Conservation (phyloP, 495 filamentous ascomycete genomes). For the Trichoderma parareesei region DNA sequence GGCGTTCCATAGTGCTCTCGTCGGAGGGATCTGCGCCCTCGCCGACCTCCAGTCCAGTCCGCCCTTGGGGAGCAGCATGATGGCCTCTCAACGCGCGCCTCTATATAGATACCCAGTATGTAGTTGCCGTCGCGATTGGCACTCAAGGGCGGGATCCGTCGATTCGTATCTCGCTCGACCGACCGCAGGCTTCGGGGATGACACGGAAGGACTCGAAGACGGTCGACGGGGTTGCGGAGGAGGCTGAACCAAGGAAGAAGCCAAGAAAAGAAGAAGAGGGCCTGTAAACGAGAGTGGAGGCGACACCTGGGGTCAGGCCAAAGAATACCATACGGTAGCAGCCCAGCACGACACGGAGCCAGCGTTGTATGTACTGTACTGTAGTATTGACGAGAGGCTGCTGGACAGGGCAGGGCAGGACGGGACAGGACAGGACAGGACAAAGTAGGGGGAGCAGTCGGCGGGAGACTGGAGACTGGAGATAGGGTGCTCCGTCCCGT, state of each 20-base stretch:
- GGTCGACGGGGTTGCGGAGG: not conserved
- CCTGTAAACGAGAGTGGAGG: constrained; percentile 8
- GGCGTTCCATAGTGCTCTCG: constrained; percentile 68
- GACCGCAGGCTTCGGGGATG: not conserved
- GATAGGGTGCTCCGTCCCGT: not conserved
- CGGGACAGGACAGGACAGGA: not conserved
- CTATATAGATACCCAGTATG: constrained; percentile 17
- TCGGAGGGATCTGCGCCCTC: constrained; percentile 70
- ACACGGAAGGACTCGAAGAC: not conserved
- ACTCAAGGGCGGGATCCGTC: not conserved
- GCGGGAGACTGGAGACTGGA: not conserved
- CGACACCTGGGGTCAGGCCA: not conserved
- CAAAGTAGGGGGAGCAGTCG: constrained; percentile 3
- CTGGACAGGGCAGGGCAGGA: not conserved
- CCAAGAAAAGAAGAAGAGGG: not conserved
- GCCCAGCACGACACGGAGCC: not conserved
- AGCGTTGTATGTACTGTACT: not conserved
- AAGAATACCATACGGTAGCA: not conserved
- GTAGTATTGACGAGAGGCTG: not conserved
- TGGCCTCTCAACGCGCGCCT: constrained; percentile 22
- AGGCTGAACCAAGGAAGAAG: not conserved
- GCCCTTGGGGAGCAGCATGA: constrained; percentile 70
- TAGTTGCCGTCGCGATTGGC: not conserved
- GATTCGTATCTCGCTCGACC: constrained; percentile 14
- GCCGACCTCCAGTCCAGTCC: constrained; percentile 91